phyloP scores from a whole-genome alignment of 2,329 filamentous ascomycete species.

The Pestalotiopsis sp. region DNA sequence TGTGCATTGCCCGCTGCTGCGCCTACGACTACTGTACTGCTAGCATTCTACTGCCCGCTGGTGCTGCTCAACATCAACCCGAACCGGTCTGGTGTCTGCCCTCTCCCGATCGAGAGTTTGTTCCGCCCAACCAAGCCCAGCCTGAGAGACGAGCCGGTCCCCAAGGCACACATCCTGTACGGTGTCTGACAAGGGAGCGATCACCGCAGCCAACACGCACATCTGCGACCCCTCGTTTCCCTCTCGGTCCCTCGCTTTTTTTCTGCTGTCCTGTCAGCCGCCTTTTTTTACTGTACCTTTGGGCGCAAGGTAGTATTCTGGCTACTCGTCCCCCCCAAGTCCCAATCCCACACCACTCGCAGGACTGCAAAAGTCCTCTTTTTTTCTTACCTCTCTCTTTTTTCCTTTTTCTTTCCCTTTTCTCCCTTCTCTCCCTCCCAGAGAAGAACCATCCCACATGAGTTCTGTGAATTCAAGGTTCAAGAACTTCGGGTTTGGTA shows the following conservation, averaged over 20 bases:
- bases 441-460: slow-evolving; percentile 52
- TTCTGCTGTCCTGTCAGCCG: slow-evolving; percentile 6
- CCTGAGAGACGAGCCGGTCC: not conserved
- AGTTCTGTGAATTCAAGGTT: slow-evolving; percentile 81
- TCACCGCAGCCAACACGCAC: not conserved
- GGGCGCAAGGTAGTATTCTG: slow-evolving; percentile 11
- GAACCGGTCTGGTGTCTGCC: slow-evolving; percentile 4
- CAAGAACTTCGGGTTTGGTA: slow-evolving; percentile 80
- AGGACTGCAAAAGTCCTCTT: slow-evolving; percentile 14
- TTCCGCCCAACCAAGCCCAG: not conserved
- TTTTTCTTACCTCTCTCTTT: slow-evolving; percentile 26
- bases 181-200: slow-evolving; percentile 13
- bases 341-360: slow-evolving; percentile 9
- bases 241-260: slow-evolving; percentile 11
- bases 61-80: not conserved
- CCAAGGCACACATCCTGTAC: not conserved
- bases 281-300: slow-evolving; percentile 1
- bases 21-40: not conserved
- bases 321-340: not conserved
- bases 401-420: slow-evolving; percentile 28
- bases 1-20: slow-evolving; percentile 6
- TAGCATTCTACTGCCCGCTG: not conserved
- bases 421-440: slow-evolving; percentile 31
- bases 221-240: slow-evolving; percentile 2
- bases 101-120: not conserved